These are phyloP conservation scores for Daldinia bambusicola DNA, from an alignment of 495 filamentous ascomycete genomes.

Conservation along the genomic window DNA sequence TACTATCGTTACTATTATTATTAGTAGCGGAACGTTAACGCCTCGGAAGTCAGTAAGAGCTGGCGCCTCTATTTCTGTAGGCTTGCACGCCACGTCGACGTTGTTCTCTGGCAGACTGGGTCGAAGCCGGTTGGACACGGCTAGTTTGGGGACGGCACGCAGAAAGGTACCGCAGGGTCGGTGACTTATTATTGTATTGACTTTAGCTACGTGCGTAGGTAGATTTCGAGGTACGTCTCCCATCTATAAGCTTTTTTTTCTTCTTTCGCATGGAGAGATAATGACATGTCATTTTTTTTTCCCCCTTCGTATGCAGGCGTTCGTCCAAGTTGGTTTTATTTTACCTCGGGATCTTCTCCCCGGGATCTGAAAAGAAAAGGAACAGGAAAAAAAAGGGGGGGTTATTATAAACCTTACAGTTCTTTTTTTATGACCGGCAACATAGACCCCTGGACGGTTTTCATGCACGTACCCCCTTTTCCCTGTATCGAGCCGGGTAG, in stretches of 20 bases:
- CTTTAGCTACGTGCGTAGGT: not conserved
- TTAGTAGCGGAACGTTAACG: not conserved
- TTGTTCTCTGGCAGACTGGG: constrained; percentile 4
- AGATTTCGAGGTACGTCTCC: not conserved
- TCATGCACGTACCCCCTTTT: not conserved
- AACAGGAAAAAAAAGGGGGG: constrained; percentile 9
- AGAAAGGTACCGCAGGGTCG: not conserved
- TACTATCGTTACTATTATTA: no score
- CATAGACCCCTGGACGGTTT: not conserved
- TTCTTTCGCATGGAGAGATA: not conserved
- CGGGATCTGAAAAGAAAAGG: not conserved
- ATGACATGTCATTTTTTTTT: constrained; percentile 23
- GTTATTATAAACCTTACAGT: not conserved
- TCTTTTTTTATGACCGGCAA: not conserved
- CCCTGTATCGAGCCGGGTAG: constrained; percentile 4
- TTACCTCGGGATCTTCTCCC: not conserved
- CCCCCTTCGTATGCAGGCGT: constrained; percentile 6
- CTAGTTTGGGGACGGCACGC: constrained; percentile 4
- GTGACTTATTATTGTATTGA: constrained; percentile 1
- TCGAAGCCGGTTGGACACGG: constrained; percentile 15
- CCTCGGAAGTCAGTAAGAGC: constrained; percentile 1
- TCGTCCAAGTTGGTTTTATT: constrained; percentile 5
- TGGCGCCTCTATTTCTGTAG: constrained; percentile 1
- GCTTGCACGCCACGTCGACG: constrained; percentile 1
- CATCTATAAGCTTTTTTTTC: not conserved